A percentile compares a stretch with the other conserved stretches of the same genome.
Evolutionary conservation across 768 basidiomycete species (phyloP).

Genomic region (Filobasidium floriforme): DNA sequence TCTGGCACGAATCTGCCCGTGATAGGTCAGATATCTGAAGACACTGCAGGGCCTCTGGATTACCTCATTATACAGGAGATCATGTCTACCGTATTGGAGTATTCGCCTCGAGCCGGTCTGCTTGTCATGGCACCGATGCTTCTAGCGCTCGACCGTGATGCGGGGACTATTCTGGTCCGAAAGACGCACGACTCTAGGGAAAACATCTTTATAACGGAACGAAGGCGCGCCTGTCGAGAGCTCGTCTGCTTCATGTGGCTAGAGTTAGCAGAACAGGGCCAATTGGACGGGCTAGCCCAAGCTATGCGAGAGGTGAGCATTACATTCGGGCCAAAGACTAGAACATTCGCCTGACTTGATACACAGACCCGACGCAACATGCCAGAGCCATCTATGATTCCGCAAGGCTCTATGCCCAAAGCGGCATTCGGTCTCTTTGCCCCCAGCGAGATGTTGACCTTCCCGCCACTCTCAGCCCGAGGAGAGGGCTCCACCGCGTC

Average conservation of each 20-base stretch:
- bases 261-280: conserved; percentile 65
- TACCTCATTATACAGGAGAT: conserved; percentile 65
- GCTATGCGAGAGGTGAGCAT: conserved; percentile 28
- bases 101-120: conserved; percentile 66
- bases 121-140: conserved; percentile 79
- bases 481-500: conserved; percentile 10
- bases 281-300: conserved; percentile 51
- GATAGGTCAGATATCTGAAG: conserved; percentile 16
- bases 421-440: conserved; percentile 7
- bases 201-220: conserved; percentile 48
- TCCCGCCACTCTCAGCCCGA: conserved; percentile 3
- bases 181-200: conserved; percentile 33
- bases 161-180: conserved; percentile 44
- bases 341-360: background rate
- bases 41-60: conserved; percentile 61
- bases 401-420: conserved; percentile 6
- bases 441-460: conserved; percentile 34
- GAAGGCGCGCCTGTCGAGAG: conserved; percentile 54
- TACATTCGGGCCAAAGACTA: background rate
- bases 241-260: conserved; percentile 61
- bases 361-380: conserved; percentile 7
- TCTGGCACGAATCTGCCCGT: background rate
- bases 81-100: conserved; percentile 60
- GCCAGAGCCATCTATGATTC: conserved; percentile 11
- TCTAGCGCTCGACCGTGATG: conserved; percentile 59